Evolutionary conservation across 352 stramenopile genomes (phyloP).

Genomic region (Pythium oligandrum): DNA sequence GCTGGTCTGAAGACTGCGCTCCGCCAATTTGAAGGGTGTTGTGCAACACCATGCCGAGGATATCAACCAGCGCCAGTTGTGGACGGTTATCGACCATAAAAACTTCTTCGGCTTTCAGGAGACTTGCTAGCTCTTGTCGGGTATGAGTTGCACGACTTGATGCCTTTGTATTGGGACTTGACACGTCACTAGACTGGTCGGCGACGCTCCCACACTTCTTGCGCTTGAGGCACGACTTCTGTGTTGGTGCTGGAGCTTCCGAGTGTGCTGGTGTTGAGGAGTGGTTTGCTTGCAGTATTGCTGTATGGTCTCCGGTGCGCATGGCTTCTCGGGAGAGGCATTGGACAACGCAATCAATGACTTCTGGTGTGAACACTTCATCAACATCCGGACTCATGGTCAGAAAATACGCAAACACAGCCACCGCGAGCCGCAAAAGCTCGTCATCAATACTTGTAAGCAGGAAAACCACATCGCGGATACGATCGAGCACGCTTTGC

Average conservation of each 20-base stretch:
- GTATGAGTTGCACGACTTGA: neutral
- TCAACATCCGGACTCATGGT: conserved; percentile 25
- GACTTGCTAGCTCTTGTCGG: conserved; percentile 11
- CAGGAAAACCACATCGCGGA: conserved; percentile 30
- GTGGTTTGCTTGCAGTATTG: conserved; percentile 5
- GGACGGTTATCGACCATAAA: conserved; percentile 33
- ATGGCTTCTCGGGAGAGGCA: neutral
- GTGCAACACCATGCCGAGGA: conserved; percentile 31
- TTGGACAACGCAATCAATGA: conserved; percentile 28
- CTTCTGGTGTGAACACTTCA: conserved; percentile 27
- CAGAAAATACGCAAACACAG: conserved; percentile 36
- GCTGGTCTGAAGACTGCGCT: neutral
- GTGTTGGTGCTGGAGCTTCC: no score
- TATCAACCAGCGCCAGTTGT: conserved; percentile 21
- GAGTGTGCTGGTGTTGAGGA: conserved; percentile 7
- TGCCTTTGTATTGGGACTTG: no score
- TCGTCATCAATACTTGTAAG: conserved; percentile 5
- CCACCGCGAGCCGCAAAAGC: conserved; percentile 22
- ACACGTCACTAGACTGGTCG: no score
- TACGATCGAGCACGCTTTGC: conserved; percentile 11
- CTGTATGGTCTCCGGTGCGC: neutral
- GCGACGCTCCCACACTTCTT: conserved; percentile 19
- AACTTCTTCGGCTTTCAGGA: conserved; percentile 24
- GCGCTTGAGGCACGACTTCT: conserved; percentile 47
- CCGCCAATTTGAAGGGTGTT: conserved; percentile 44